Percentiles rank a stretch among this genome's conserved stretches.
These are phyloP conservation scores for Globisporangium viniferum DNA, from an alignment of 352 stramenopile genomes.

Conservation along the genomic window DNA sequence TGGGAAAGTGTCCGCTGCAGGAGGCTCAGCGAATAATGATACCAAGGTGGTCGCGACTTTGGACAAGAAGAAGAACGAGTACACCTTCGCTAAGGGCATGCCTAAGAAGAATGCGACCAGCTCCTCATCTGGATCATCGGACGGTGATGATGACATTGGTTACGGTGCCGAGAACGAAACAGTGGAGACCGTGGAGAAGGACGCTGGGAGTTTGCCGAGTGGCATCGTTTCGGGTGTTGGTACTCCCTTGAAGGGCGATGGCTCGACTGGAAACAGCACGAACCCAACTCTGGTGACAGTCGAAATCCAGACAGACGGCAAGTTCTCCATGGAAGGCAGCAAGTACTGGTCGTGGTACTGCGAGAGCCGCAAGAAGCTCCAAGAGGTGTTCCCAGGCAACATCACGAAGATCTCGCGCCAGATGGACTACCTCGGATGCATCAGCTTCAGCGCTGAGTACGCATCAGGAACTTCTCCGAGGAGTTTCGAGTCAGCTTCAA, in stretches of 20 bases:
- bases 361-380: not conserved
- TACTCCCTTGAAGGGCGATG: not conserved
- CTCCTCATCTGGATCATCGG: not conserved
- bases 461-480: not conserved
- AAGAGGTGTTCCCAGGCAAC: not conserved
- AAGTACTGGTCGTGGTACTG: not conserved
- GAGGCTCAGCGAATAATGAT: not conserved
- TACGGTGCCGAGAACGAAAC: not conserved
- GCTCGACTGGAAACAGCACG: not conserved
- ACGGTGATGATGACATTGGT: not conserved
- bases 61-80: not conserved
- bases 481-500: not conserved
- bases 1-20: not conserved
- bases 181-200: not conserved
- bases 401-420: not conserved
- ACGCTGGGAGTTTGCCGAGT: not conserved
- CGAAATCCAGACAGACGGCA: not conserved
- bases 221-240: not conserved
- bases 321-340: conserved; percentile 1
- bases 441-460: not conserved
- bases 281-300: not conserved
- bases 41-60: not conserved
- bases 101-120: not conserved
- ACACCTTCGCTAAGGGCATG: not conserved
- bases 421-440: conserved; percentile 1